These are phyloP conservation scores for Globisporangium polare DNA, from an alignment of 352 stramenopile species.

Conservation along the genomic window DNA sequence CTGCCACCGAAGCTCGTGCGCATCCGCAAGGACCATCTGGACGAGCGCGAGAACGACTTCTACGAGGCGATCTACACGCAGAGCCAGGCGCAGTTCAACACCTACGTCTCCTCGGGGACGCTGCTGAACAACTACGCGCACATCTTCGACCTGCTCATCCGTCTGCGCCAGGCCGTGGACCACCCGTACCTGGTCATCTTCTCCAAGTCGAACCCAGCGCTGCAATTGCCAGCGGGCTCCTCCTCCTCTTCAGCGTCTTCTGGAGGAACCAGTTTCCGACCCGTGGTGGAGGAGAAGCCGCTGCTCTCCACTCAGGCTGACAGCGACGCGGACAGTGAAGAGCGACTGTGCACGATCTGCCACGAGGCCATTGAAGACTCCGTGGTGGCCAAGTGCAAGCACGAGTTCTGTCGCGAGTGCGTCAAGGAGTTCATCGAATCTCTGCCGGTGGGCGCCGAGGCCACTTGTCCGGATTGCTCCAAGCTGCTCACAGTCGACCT, in stretches of 20 bases:
- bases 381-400: conserved; percentile 85
- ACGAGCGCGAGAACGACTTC: conserved; percentile 96
- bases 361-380: conserved; percentile 90
- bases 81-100: conserved; percentile 97
- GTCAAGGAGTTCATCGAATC: conserved; percentile 81
- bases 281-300: conserved; percentile 62
- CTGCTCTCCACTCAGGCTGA: conserved; percentile 29
- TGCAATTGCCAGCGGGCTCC: conserved; percentile 46
- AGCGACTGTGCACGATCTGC: conserved; percentile 87
- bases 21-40: conserved; percentile 78
- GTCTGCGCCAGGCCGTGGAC: conserved; percentile 97
- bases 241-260: conserved; percentile 13
- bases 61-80: conserved; percentile 99
- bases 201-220: conserved; percentile 81
- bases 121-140: conserved; percentile 99
- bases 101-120: conserved; percentile 96
- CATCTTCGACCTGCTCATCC: conserved; percentile 98
- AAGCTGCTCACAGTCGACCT: conserved; percentile 86
- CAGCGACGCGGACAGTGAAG: conserved; percentile 23
- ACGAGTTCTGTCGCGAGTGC: conserved; percentile 91
- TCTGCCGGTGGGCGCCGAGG: conserved; percentile 46
- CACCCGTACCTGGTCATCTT: conserved; percentile 98
- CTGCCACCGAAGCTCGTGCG: conserved; percentile 86
- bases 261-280: conserved; percentile 15
- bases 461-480: conserved; percentile 76